Evolutionary conservation across 768 basidiomycete genomes (phyloP).

Genomic region (Macrocybe gigantea): DNA sequence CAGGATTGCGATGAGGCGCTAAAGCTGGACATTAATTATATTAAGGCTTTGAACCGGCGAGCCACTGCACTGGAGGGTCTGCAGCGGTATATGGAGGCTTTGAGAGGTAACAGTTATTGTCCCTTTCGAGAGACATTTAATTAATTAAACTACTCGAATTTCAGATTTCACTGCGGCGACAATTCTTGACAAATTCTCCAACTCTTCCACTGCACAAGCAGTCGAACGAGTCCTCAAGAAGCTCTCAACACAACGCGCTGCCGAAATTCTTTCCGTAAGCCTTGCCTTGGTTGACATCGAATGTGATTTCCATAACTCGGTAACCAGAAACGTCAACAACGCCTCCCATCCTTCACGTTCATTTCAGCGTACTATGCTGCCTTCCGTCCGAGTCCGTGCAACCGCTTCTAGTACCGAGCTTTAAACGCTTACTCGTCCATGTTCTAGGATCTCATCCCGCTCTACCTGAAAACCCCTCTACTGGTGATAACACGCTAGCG

Average conservation of each 20-base stretch:
- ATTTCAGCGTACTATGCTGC: conserved; percentile 95
- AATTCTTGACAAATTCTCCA: conserved; percentile 90
- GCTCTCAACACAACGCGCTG: conserved; percentile 65
- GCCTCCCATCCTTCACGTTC: conserved; percentile 86
- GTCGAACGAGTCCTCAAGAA: conserved; percentile 94
- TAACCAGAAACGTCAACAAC: conserved; percentile 64
- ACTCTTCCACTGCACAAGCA: conserved; percentile 66
- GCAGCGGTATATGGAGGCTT: conserved; percentile 64
- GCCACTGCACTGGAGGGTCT: conserved; percentile 81
- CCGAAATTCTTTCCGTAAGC: conserved; percentile 64
- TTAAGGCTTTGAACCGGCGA: conserved; percentile 88
- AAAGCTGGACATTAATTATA: conserved; percentile 73
- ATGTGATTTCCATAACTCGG: not conserved
- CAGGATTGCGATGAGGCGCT: conserved; percentile 88
- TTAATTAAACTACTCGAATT: not conserved
- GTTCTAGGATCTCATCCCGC: conserved; percentile 54
- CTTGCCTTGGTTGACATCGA: not conserved
- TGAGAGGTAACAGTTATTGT: conserved; percentile 54
- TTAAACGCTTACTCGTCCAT: not conserved
- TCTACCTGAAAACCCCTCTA: conserved; percentile 68
- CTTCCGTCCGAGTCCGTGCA: conserved; percentile 76
- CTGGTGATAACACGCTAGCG: conserved; percentile 79
- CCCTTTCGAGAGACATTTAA: not conserved
- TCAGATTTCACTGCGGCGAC: conserved; percentile 95
- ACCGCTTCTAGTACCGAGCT: not conserved